Evolutionary conservation across 1,284 basidiomycete genomes (phyloP), one percentile per base, ranked within the genome.

Genomic region (Ceratobasidium sp.): DNA sequence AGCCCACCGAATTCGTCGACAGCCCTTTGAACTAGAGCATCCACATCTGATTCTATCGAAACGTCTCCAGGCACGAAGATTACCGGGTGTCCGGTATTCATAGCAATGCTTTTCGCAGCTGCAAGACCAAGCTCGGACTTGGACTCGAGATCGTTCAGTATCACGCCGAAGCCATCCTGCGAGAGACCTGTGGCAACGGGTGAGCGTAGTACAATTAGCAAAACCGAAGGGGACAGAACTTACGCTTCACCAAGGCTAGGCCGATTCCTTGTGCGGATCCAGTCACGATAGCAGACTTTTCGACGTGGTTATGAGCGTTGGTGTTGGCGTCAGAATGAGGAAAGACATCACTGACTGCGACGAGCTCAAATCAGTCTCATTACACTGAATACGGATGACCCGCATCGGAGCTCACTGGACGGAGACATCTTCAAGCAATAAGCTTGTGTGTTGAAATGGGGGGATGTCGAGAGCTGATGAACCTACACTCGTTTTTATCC

Each of bases 181-280:
- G 82, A 81, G 7, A 84, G 77, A 0, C 79, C 64, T 67, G 45
- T 15, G 45, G n/a, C n/a, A 15, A 40, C 8, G 7, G 35, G 31
- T 15, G 15, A 53, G 35, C n/a, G 20, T 22, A 20, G 22, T 20
- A 22, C 25, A 29, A 20, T 34, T 54, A 32, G 25, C 27, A 13
- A 67, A 12, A 17, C 32, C 29, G 12, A 7, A 20, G n/a, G 27
- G 10, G 4, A 25, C 1, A n/a, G 1, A 25, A 55, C 64, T n/a
- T 54, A 67, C 64, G 77, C 0, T 81, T 73, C 8, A 79, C 79
- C 52, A 82, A 80, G 15, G 79, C 79, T n/a, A 78, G 75, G 0
- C 82, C 82, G 34, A 83, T 79, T 8, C 82, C 83, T 53, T 71
- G 77, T 4, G 74, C 75, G 0, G 77, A 76, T 32, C 80, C 80